Base-by-base conservation (phyloP, 495 filamentous ascomycete genomes). In the Lasiosphaeriaceae sp. region DNA sequence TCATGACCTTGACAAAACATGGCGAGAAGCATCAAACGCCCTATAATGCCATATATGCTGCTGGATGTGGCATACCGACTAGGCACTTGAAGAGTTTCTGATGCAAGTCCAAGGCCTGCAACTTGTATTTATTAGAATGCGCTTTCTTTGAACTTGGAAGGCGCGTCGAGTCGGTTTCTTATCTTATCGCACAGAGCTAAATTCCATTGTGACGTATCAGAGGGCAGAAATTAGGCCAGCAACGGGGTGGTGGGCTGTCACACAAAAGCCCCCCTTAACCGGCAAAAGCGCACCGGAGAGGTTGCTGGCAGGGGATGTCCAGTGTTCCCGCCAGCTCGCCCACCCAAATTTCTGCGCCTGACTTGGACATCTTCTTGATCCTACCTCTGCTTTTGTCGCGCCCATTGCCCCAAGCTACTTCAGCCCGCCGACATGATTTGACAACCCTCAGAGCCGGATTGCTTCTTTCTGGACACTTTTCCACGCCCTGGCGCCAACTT, bases 191-290 rank as follows among this genome's bases (percentile, higher is more conserved):
- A 34, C 21, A 41, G 2, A 2, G 4, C 14, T 43, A 17, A 43
- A 14, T 14, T 47, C 26, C 9, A 31, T n/a, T 54, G 65, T 69
- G 66, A 69, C 66, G 66, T 69, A 65, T 69, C 64, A 47, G 59
- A 64, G 55, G 26, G 52, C 48, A 43, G 48, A 48, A 60, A 60
- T 49, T 49, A 45, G 50, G 55, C 51, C 52, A 37, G 49, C 54
- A 43, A 39, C 52, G 54, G 54, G 44, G 39, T 31, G 11, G 21
- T 53, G 47, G 34, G 31, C 44, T 52, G n/a, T 17, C 23, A 12
- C 48, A 26, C 24, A 12, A 47, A 16, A 23, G 41, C 56, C 35
- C 60, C 56, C 49, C n/a, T n/a, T n/a, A 59, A 19, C 51, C 61
- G 53, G 50, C 47, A 60, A 54, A n/a, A 59, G 57, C 26, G 46